These are phyloP conservation scores for Cucumis cinereus DNA, from an alignment of 306 rosid genomes.

Conservation along the genomic window DNA sequence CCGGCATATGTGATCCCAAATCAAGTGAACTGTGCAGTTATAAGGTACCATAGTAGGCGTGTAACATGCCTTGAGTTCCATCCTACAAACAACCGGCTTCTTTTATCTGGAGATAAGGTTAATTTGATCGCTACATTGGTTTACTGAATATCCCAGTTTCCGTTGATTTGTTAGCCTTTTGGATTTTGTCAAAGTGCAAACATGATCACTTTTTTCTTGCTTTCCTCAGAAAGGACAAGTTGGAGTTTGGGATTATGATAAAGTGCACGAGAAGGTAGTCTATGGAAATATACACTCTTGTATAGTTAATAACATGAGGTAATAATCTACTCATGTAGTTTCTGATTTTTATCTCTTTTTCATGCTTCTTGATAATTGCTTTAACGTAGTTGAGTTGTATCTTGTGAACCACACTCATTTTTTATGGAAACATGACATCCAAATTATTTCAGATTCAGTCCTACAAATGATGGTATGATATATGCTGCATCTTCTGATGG, in stretches of 20 bases:
- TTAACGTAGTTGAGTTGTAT: not conserved
- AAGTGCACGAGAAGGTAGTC: slow-evolving; percentile 70
- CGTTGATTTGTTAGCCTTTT: not conserved
- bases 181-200: not conserved
- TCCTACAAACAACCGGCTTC: slow-evolving; percentile 74
- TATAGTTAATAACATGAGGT: slow-evolving; percentile 78
- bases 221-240: slow-evolving; percentile 81
- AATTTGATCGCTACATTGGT: slow-evolving; percentile 3
- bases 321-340: slow-evolving; percentile 13
- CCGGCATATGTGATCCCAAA: slow-evolving; percentile 74
- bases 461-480: slow-evolving; percentile 54
- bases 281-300: slow-evolving; percentile 79
- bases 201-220: not conserved
- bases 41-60: slow-evolving; percentile 83
- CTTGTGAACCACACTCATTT: not conserved
- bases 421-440: not conserved
- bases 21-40: slow-evolving; percentile 72
- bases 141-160: not conserved
- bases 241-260: slow-evolving; percentile 88
- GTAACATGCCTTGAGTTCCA: slow-evolving; percentile 87
- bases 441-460: slow-evolving; percentile 46
- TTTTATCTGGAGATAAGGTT: slow-evolving; percentile 94
- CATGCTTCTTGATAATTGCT: not conserved
- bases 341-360: not conserved
- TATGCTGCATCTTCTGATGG: slow-evolving; percentile 94